Evolutionary conservation across 2,329 filamentous ascomycete species (phyloP).

Genomic region (Fusarium hainanense): DNA sequence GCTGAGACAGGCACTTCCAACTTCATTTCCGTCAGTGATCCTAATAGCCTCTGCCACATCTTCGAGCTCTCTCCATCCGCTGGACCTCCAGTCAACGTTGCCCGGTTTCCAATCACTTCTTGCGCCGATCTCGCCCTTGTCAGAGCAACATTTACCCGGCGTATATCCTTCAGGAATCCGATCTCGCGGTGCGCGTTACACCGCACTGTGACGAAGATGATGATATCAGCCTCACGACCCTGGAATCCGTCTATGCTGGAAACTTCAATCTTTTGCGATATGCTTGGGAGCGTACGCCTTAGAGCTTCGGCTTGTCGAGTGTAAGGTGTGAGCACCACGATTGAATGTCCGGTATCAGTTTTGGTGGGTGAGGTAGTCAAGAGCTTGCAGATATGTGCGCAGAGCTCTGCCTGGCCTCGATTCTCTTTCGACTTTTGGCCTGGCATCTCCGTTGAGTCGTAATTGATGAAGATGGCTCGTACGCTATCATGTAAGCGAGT

Average conservation of each 20-base stretch:
- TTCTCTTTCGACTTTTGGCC: slow-evolving; percentile 55
- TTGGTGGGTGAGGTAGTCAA: slow-evolving; percentile 24
- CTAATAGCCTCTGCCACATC: slow-evolving; percentile 15
- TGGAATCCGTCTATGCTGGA: slow-evolving; percentile 57
- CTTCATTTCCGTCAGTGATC: background rate
- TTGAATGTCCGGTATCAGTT: slow-evolving; percentile 23
- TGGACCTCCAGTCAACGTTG: slow-evolving; percentile 44
- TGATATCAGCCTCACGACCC: slow-evolving; percentile 56
- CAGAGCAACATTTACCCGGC: slow-evolving; percentile 55
- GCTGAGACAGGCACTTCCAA: background rate
- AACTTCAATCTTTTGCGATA: slow-evolving; percentile 47
- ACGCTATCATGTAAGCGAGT: background rate
- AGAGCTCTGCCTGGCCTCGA: slow-evolving; percentile 52
- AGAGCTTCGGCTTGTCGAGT: slow-evolving; percentile 51
- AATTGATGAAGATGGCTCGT: slow-evolving; percentile 51
- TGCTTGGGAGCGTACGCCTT: slow-evolving; percentile 31
- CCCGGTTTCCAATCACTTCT: slow-evolving; percentile 48
- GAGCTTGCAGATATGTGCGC: slow-evolving; percentile 49
- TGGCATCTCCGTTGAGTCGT: slow-evolving; percentile 50
- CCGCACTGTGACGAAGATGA: slow-evolving; percentile 56
- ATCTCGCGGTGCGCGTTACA: slow-evolving; percentile 54
- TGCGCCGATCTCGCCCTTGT: slow-evolving; percentile 52
- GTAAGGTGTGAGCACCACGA: slow-evolving; percentile 57
- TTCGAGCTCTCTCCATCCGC: background rate
- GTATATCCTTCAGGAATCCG: slow-evolving; percentile 55